Evolutionary conservation across 2,329 filamentous ascomycete genomes (phyloP), one percentile per base, ranked within the genome.

Genomic region (Rhynchosporium agropyri): DNA sequence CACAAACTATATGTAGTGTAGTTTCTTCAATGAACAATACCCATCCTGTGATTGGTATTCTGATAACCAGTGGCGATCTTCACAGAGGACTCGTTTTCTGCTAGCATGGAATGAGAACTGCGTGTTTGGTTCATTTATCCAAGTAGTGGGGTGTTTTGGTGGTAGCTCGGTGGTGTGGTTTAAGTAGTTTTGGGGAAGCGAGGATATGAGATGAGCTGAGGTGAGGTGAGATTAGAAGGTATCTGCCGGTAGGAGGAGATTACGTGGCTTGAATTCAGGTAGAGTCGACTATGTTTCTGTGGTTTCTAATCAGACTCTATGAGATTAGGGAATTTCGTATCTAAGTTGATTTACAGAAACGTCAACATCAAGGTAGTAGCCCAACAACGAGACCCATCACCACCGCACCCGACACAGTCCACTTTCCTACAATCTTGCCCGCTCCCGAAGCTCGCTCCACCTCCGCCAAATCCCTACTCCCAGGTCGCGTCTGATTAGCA

Each of bases 401-500:
- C 36, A 53, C 31, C 5, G 38, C n/a, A 50, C 56, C 33, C 45
- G 50, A 29, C 10, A 48, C 15, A 20, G 50, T 20, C 50, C 50
- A 53, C 10, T 33, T 53, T 10, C 56, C 45, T 26, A 10, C 56
- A 26, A 59, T 10, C 28, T 38, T 42, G 20, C 1, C 56, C 15
- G 31, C 56, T 6, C 45, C 43, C 20, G 31, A 29, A 58, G 31
- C 46, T 9, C 26, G n/a, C 31, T 58, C 46, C 3, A 48, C 56
- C 29, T 58, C 15, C n/a, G 45, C 49, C 29, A 58, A 49, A 26
- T 58, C 49, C n/a, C 56, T 46, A 29, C 43, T 42, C 15, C 56
- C 43, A 10, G 31, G 43, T 28, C 20, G 31, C 28, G 43, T 58
- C 43, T 36, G 8, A n/a, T 58, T 58, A 2, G 43, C 43, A 10